Conservation (phyloP, 306 rosid genomes). For the Myrica gale region DNA sequence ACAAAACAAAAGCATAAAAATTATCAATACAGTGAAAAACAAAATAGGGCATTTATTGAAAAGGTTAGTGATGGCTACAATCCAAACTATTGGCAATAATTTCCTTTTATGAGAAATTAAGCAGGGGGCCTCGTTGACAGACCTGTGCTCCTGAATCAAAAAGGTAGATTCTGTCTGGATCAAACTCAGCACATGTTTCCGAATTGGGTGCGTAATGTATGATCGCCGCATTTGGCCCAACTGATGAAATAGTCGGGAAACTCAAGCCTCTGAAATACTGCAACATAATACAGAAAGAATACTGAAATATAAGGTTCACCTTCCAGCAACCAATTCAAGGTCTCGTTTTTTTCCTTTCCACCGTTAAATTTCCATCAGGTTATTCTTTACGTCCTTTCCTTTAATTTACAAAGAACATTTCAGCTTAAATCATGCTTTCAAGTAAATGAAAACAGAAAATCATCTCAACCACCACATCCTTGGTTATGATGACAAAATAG, state of each 20-base stretch:
- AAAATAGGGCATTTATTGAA: conserved; percentile 4
- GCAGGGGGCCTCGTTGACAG: conserved; percentile 14
- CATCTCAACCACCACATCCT: neutral
- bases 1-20: conserved; percentile 15
- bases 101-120: neutral
- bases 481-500: neutral
- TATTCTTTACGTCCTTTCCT: neutral
- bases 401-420: neutral
- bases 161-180: conserved; percentile 89
- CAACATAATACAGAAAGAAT: conserved; percentile 22
- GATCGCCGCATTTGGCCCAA: conserved; percentile 97
- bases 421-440: neutral
- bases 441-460: neutral
- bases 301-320: conserved; percentile 4
- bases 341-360: neutral
- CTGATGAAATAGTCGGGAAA: conserved; percentile 95
- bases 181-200: conserved; percentile 83
- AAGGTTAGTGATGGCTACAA: conserved; percentile 9
- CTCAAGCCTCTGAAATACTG: conserved; percentile 95
- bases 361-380: neutral
- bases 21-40: conserved; percentile 4
- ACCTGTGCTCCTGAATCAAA: conserved; percentile 99
- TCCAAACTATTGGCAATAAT: conserved; percentile 8
- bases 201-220: conserved; percentile 76
- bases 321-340: conserved; percentile 1